Evolutionary conservation across 2,329 filamentous ascomycete species (phyloP).

Genomic region (Leptographium procerum): DNA sequence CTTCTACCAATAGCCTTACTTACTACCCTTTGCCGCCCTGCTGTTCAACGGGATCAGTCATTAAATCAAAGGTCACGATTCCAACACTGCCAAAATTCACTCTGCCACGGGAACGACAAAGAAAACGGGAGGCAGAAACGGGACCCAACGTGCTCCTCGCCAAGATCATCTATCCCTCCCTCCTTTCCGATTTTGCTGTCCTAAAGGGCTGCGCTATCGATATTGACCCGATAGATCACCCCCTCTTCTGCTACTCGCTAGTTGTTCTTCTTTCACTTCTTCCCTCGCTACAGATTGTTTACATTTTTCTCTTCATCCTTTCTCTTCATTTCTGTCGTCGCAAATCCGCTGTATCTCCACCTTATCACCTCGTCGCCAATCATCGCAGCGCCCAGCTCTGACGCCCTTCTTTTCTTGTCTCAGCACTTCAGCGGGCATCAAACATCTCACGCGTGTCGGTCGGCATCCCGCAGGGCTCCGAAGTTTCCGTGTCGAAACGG

Average conservation of each 20-base stretch:
- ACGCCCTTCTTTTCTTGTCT: not conserved
- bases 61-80: not conserved
- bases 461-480: not conserved
- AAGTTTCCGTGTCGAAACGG: not conserved
- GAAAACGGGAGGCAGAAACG: not conserved
- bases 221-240: not conserved
- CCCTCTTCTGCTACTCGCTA: not conserved
- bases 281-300: not conserved
- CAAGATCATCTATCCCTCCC: conserved; percentile 2
- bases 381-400: not conserved
- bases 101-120: not conserved
- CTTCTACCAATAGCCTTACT: not conserved
- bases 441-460: not conserved
- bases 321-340: not conserved
- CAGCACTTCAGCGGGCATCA: not conserved
- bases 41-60: not conserved
- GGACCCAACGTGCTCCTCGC: not conserved
- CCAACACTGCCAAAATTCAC: not conserved
- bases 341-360: not conserved
- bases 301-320: not conserved
- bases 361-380: not conserved
- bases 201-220: not conserved
- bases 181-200: not conserved
- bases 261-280: not conserved
- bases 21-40: not conserved